Percentiles rank a stretch among this genome's conserved stretches.
phyloP scores from a whole-genome alignment of 2,329 filamentous ascomycete species.

The Alternaria longipes region DNA sequence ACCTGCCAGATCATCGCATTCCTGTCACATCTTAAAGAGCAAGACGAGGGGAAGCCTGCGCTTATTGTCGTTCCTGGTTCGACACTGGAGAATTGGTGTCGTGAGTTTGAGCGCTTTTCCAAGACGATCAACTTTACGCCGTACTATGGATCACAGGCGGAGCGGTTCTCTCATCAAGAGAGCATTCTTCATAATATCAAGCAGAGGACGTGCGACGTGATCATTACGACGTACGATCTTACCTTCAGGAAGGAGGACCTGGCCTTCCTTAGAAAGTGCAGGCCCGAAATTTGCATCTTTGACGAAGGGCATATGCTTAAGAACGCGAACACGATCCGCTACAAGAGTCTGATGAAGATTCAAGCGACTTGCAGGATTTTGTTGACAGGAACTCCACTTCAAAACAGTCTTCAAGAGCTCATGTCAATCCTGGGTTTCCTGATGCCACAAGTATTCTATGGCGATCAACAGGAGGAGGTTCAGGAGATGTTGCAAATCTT shows the following conservation, averaged over 20 bases:
- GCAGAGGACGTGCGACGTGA: constrained; percentile 67
- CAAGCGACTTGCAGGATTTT: constrained; percentile 84
- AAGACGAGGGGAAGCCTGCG: constrained; percentile 73
- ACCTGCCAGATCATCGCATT: constrained; percentile 97
- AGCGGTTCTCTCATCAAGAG: constrained; percentile 73
- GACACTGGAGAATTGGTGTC: constrained; percentile 94
- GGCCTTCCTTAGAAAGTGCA: constrained; percentile 68
- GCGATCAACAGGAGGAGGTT: constrained; percentile 68
- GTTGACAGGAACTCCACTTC: constrained; percentile 88
- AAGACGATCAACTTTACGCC: constrained; percentile 75
- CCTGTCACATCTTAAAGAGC: constrained; percentile 81
- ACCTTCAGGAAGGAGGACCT: constrained; percentile 68
- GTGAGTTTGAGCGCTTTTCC: constrained; percentile 88
- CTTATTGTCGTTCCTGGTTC: constrained; percentile 92
- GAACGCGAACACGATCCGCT: constrained; percentile 83
- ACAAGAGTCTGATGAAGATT: constrained; percentile 80
- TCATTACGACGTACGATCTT: constrained; percentile 77
- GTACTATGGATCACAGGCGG: constrained; percentile 75
- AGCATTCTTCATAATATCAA: constrained; percentile 70
- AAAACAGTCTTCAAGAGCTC: constrained; percentile 94
- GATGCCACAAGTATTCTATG: constrained; percentile 81
- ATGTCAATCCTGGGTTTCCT: constrained; percentile 93
- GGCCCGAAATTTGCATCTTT: constrained; percentile 73
- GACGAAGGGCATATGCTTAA: constrained; percentile 96
- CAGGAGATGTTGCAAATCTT: constrained; percentile 83